These are phyloP conservation scores for Pythium brassicae DNA, from an alignment of 352 stramenopile species.

Conservation along the genomic window DNA sequence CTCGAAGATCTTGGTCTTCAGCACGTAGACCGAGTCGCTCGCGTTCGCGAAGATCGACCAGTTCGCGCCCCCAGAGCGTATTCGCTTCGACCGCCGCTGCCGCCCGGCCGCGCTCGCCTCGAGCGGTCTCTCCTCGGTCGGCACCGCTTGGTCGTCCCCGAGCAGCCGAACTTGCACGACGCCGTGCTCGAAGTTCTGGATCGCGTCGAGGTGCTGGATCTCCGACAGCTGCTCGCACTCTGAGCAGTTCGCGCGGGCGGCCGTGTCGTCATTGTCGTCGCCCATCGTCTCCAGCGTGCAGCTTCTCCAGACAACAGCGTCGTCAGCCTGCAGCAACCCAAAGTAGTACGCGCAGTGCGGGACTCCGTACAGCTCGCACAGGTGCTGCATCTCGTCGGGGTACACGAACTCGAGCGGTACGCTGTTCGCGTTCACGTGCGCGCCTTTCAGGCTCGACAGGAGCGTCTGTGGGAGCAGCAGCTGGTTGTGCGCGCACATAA, in stretches of 20 bases:
- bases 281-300: constrained; percentile 28
- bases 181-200: constrained; percentile 63
- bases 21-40: constrained; percentile 63
- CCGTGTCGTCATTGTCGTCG: constrained; percentile 10
- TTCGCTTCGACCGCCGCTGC: constrained; percentile 62
- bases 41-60: constrained; percentile 56
- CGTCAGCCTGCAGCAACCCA: constrained; percentile 22
- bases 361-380: constrained; percentile 53
- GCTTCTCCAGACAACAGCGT: constrained; percentile 35
- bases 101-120: constrained; percentile 30
- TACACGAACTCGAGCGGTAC: constrained; percentile 61
- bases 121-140: constrained; percentile 28
- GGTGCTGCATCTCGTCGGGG: constrained; percentile 51
- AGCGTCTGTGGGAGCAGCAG: constrained; percentile 48
- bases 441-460: constrained; percentile 33
- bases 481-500: constrained; percentile 54
- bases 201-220: constrained; percentile 33
- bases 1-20: constrained; percentile 76
- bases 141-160: constrained; percentile 45
- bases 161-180: constrained; percentile 62
- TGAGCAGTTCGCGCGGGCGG: constrained; percentile 25
- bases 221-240: constrained; percentile 46
- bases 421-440: constrained; percentile 30
- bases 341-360: constrained; percentile 49
- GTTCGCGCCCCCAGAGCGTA: constrained; percentile 33